These are phyloP conservation scores for Boletus subcaerulescens DNA, from an alignment of 768 basidiomycete genomes.

Conservation along the genomic window DNA sequence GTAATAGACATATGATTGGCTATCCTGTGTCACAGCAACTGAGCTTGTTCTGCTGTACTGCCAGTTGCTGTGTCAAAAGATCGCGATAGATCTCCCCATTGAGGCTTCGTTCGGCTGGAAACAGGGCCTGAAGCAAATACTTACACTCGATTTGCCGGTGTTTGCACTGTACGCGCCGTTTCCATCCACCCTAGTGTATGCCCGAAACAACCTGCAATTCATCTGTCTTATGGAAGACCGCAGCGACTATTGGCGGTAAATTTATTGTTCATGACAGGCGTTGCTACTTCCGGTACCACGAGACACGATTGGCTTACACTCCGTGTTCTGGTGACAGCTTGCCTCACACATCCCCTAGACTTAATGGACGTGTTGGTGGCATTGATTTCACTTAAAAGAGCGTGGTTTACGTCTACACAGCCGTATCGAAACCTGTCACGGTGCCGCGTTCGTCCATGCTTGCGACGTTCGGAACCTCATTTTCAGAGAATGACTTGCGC, in stretches of 20 bases:
- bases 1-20: conserved; percentile 3
- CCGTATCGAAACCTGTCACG: conserved; percentile 70
- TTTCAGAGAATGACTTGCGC: conserved; percentile 66
- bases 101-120: conserved; percentile 63
- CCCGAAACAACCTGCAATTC: conserved; percentile 92
- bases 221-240: conserved; percentile 57
- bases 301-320: not conserved
- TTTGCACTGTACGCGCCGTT: conserved; percentile 83
- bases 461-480: conserved; percentile 58
- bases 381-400: not conserved
- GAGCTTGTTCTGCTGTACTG: no score
- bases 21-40: no score
- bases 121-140: conserved; percentile 16
- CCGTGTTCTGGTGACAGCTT: conserved; percentile 62
- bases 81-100: conserved; percentile 81
- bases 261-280: conserved; percentile 39
- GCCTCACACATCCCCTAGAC: conserved; percentile 79
- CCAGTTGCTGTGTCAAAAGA: conserved; percentile 63
- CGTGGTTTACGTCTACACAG: conserved; percentile 34
- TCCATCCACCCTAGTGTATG: conserved; percentile 65
- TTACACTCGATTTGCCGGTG: conserved; percentile 47
- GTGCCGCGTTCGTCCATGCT: conserved; percentile 61
- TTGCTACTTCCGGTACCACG: conserved; percentile 55
- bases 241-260: no score
- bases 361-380: conserved; percentile 74